phyloP scores from a whole-genome alignment of 2,329 filamentous ascomycete species.

The Colletotrichum echinochloae region DNA sequence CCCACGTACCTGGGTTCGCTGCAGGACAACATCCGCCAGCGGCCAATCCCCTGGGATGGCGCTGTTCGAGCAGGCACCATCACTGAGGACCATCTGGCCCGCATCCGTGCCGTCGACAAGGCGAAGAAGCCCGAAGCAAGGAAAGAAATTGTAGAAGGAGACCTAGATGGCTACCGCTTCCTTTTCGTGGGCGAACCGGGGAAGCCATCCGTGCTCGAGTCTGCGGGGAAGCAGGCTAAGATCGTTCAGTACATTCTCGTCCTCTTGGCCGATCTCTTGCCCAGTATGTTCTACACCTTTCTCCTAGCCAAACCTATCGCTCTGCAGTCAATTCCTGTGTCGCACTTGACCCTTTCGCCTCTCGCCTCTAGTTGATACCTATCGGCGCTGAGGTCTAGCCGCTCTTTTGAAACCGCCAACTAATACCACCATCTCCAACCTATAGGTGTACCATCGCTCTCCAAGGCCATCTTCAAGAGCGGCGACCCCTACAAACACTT shows the following conservation, averaged over 20 bases:
- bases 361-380: not conserved
- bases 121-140: slow-evolving; percentile 88
- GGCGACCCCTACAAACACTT: slow-evolving; percentile 85
- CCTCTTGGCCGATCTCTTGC: slow-evolving; percentile 84
- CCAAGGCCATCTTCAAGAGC: slow-evolving; percentile 80
- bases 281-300: slow-evolving; percentile 30
- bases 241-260: slow-evolving; percentile 97
- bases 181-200: slow-evolving; percentile 84
- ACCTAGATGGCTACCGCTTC: slow-evolving; percentile 82
- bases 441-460: slow-evolving; percentile 82
- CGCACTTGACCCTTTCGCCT: not conserved
- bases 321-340: not conserved
- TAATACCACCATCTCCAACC: slow-evolving; percentile 8
- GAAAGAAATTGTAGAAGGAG: slow-evolving; percentile 82
- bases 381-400: not conserved
- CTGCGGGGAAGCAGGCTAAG: slow-evolving; percentile 85
- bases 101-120: slow-evolving; percentile 97
- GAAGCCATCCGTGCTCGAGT: slow-evolving; percentile 80
- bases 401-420: slow-evolving; percentile 1
- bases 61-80: slow-evolving; percentile 93
- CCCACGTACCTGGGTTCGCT: slow-evolving; percentile 87
- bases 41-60: slow-evolving; percentile 97
- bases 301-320: not conserved
- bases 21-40: slow-evolving; percentile 96
- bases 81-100: slow-evolving; percentile 91